These are phyloP conservation scores for Cornus florida DNA, from an alignment of 148 eudicot species.

Conservation along the genomic window DNA sequence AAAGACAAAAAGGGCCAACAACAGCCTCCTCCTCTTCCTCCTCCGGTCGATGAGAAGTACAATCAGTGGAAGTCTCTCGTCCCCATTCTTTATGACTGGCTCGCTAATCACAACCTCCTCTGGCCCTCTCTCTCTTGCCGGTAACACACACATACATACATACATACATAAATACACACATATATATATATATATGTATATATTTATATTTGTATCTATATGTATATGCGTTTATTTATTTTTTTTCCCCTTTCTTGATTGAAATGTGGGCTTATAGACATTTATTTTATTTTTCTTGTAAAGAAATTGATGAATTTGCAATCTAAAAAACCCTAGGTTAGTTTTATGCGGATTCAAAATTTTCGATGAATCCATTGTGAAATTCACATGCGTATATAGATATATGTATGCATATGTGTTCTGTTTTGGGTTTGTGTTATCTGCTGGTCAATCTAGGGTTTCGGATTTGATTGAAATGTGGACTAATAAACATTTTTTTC, in stretches of 20 bases:
- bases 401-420: not conserved
- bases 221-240: too few species aligned
- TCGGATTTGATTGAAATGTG: not conserved
- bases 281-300: too few species aligned
- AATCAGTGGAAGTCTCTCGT: slow-evolving; percentile 50
- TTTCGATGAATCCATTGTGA: not conserved
- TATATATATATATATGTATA: too few species aligned
- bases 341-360: too few species aligned
- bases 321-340: too few species aligned
- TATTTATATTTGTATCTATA: too few species aligned
- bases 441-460: not conserved
- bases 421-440: not conserved
- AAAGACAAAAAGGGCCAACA: slow-evolving; percentile 49
- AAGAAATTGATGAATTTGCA: too few species aligned
- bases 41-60: slow-evolving; percentile 48
- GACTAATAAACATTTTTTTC: too few species aligned
- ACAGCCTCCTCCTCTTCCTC: slow-evolving; percentile 15
- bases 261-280: too few species aligned
- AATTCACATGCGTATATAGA: not conserved
- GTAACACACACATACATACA: slow-evolving; percentile 17
- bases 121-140: slow-evolving; percentile 86
- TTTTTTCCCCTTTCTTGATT: not conserved
- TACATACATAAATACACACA: too few species aligned
- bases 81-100: slow-evolving; percentile 59
- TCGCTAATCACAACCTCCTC: slow-evolving; percentile 55